These are phyloP conservation scores for Calocybe gangraenosa DNA, from an alignment of 768 basidiomycete species.

Conservation along the genomic window DNA sequence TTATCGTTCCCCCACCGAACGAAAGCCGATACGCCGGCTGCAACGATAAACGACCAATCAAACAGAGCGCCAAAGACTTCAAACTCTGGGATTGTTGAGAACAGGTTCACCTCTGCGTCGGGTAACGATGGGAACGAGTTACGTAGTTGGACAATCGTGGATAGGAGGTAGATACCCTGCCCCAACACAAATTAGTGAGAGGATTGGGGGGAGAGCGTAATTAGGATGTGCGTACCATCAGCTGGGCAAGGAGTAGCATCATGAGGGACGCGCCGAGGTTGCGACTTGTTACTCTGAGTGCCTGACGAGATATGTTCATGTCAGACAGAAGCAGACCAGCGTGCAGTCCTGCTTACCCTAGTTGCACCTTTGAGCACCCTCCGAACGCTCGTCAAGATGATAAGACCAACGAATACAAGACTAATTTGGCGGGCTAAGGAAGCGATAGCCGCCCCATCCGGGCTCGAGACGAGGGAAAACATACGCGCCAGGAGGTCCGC, in stretches of 20 bases:
- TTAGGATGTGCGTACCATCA: slow-evolving; percentile 56
- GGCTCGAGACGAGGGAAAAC: slow-evolving; percentile 23
- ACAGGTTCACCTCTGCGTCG: slow-evolving; percentile 41
- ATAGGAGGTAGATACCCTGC: slow-evolving; percentile 82
- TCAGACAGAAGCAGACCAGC: slow-evolving; percentile 4
- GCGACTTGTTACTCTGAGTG: slow-evolving; percentile 59
- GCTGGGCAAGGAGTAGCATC: slow-evolving; percentile 72
- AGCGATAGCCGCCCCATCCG: slow-evolving; percentile 31
- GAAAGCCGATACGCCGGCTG: slow-evolving; percentile 44
- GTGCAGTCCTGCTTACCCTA: slow-evolving; percentile 46
- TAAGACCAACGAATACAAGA: slow-evolving; percentile 67
- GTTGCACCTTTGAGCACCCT: slow-evolving; percentile 67
- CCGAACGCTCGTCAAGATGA: slow-evolving; percentile 71
- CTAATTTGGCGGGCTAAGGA: slow-evolving; percentile 49
- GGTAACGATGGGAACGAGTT: slow-evolving; percentile 57
- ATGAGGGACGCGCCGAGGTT: slow-evolving; percentile 73
- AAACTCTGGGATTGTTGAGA: slow-evolving; percentile 69
- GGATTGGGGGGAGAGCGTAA: slow-evolving; percentile 3
- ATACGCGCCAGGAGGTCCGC: slow-evolving; percentile 39
- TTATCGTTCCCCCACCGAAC: slow-evolving; percentile 54
- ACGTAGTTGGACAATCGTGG: slow-evolving; percentile 79
- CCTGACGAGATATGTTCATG: slow-evolving; percentile 28
- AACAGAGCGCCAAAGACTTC: slow-evolving; percentile 72
- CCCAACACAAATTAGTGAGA: too few relatives aligned
- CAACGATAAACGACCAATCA: slow-evolving; percentile 65